phyloP scores from a whole-genome alignment of 2,329 filamentous ascomycete species.

The Microcyclosporella mali region DNA sequence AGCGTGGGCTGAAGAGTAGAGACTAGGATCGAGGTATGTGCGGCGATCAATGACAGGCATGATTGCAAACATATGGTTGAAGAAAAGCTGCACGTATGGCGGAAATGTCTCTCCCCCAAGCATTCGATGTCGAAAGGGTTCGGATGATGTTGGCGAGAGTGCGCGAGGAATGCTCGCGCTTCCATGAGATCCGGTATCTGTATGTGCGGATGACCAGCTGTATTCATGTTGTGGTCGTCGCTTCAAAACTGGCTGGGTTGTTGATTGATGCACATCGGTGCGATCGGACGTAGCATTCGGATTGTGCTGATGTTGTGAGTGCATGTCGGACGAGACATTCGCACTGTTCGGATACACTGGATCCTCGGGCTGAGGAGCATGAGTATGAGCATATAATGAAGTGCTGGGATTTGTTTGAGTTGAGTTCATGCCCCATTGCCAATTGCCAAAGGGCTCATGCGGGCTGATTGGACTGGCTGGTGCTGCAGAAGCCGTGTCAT shows the following conservation, averaged over 20 bases:
- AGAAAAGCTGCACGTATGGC: slow-evolving; percentile 33
- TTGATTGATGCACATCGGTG: too few species aligned
- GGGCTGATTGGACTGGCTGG: slow-evolving; percentile 23
- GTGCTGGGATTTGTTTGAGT: not conserved
- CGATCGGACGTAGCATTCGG: too few species aligned
- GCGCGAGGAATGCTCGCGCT: slow-evolving; percentile 19
- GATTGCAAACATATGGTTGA: slow-evolving; percentile 32
- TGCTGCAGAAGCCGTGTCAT: slow-evolving; percentile 24
- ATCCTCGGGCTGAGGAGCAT: slow-evolving; percentile 10
- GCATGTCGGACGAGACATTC: slow-evolving; percentile 22
- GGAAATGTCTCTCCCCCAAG: slow-evolving; percentile 25
- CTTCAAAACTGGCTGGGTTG: slow-evolving; percentile 1
- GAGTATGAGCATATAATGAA: slow-evolving; percentile 6
- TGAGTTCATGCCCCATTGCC: slow-evolving; percentile 21
- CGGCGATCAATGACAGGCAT: slow-evolving; percentile 32
- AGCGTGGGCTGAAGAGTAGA: slow-evolving; percentile 20
- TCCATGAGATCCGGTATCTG: slow-evolving; percentile 14
- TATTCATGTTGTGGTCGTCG: slow-evolving; percentile 10
- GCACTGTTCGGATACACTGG: slow-evolving; percentile 11
- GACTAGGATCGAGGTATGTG: slow-evolving; percentile 24
- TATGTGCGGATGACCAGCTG: slow-evolving; percentile 17
- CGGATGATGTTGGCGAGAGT: slow-evolving; percentile 18
- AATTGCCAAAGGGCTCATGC: slow-evolving; percentile 24
- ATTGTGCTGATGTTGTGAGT: slow-evolving; percentile 14
- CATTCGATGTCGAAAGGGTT: slow-evolving; percentile 16